These are phyloP conservation scores for Aegilops speltoides DNA, from an alignment of 176 grass and related monocot species.

Conservation along the genomic window DNA sequence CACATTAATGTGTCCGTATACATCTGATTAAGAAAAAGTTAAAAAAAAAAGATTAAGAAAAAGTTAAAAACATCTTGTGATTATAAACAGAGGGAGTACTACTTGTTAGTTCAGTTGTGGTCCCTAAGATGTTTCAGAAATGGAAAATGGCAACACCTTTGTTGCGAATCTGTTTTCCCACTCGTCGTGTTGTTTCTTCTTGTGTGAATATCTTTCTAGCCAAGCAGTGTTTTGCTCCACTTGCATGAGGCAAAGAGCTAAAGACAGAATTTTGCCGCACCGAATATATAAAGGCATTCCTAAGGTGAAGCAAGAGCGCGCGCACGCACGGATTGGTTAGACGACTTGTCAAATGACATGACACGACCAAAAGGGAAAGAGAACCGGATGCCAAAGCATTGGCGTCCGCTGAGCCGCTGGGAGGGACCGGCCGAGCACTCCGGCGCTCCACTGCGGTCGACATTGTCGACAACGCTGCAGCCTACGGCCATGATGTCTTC, in stretches of 20 bases:
- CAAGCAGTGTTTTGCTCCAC: not conserved
- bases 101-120: no score
- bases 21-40: no score
- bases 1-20: no score
- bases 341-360: slow-evolving; percentile 34
- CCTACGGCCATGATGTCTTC: not conserved
- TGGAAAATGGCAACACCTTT: no score
- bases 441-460: not conserved
- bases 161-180: no score
- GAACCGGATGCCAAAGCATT: slow-evolving; percentile 14
- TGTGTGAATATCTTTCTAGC: no score
- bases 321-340: slow-evolving; percentile 24
- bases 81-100: no score
- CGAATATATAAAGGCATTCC: slow-evolving; percentile 1
- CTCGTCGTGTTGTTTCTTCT: no score
- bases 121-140: no score
- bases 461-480: not conserved
- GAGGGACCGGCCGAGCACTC: slow-evolving; percentile 8
- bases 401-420: not conserved
- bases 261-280: slow-evolving; percentile 25
- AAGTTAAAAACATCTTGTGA: no score
- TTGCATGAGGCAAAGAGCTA: not conserved
- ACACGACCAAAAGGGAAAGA: slow-evolving; percentile 30
- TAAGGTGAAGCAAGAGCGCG: not conserved
- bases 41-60: no score